phyloP scores from a whole-genome alignment of 2,329 filamentous ascomycete genomes.

The Teratosphaeria pseudoeucalypti region DNA sequence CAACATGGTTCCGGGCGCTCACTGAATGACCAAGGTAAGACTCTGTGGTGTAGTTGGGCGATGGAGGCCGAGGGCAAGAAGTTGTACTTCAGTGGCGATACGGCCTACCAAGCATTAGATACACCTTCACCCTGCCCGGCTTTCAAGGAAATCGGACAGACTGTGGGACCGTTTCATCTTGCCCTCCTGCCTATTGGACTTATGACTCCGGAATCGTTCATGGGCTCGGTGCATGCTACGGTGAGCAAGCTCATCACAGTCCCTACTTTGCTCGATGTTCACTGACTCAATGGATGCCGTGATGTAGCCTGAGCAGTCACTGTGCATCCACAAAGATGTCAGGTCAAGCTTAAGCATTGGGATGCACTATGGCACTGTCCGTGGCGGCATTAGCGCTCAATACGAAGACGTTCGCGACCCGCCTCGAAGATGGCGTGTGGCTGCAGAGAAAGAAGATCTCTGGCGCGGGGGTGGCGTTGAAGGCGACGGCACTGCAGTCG shows the following conservation, averaged over 20 bases:
- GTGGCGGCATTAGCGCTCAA: slow-evolving; percentile 34
- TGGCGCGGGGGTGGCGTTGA: slow-evolving; percentile 24
- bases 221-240: slow-evolving; percentile 37
- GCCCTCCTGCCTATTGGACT: slow-evolving; percentile 41
- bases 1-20: slow-evolving; percentile 39
- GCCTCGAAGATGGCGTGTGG: slow-evolving; percentile 34
- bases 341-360: slow-evolving; percentile 38
- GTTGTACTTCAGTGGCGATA: slow-evolving; percentile 41
- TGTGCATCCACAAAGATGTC: slow-evolving; percentile 39
- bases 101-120: slow-evolving; percentile 34
- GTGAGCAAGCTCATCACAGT: not conserved
- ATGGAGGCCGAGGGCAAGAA: slow-evolving; percentile 27
- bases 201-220: slow-evolving; percentile 34
- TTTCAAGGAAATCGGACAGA: slow-evolving; percentile 37
- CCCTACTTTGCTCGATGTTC: not conserved
- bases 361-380: slow-evolving; percentile 43
- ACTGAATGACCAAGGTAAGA: slow-evolving; percentile 29
- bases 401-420: slow-evolving; percentile 43
- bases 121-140: slow-evolving; percentile 36
- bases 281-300: not conserved
- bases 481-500: slow-evolving; percentile 19
- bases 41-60: slow-evolving; percentile 41
- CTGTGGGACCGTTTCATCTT: slow-evolving; percentile 40
- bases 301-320: slow-evolving; percentile 33
- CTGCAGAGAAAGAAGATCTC: slow-evolving; percentile 31